Percentiles rank a stretch among this genome's conserved stretches.
These are phyloP conservation scores for Triticum urartu DNA, from an alignment of 176 grass and related monocot species.

Conservation along the genomic window DNA sequence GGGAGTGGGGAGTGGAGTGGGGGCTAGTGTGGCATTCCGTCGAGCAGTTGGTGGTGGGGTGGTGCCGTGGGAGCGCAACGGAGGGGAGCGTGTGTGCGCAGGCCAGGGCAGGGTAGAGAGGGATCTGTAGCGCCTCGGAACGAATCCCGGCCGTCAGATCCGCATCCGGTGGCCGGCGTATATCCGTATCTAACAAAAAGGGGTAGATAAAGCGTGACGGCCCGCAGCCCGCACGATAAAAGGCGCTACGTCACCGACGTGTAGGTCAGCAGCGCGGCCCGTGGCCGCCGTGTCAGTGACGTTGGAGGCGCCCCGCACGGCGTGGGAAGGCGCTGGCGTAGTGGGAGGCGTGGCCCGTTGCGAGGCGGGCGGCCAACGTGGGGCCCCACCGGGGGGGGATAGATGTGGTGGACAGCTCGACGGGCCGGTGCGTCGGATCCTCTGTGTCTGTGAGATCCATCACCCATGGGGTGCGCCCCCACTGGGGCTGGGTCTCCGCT, in stretches of 20 bases:
- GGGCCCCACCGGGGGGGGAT: not conserved
- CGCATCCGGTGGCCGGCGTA: not conserved
- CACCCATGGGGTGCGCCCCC: not conserved
- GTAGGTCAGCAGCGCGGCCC: not conserved
- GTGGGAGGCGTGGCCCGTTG: not conserved
- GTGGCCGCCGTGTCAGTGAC: not conserved
- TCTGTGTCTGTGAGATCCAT: not conserved
- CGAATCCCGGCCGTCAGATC: not conserved
- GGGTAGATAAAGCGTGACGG: not conserved
- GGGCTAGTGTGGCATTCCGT: constrained; percentile 31
- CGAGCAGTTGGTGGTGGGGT: constrained; percentile 16
- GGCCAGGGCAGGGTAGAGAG: not conserved
- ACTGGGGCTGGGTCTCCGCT: not conserved
- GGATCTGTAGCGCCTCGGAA: not conserved
- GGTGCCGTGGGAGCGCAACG: not conserved
- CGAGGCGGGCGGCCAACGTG: not conserved
- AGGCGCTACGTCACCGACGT: not conserved
- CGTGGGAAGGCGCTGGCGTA: not conserved
- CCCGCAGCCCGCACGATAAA: fast-evolving
- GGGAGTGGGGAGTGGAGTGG: not conserved
- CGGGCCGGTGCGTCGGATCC: constrained; percentile 10
- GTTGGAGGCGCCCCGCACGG: not conserved
- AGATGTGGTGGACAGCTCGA: constrained; percentile 27
- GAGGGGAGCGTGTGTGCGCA: not conserved
- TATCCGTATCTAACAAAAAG: not conserved